phyloP scores from a whole-genome alignment of 495 filamentous ascomycete species.

The Penicillium angulare region DNA sequence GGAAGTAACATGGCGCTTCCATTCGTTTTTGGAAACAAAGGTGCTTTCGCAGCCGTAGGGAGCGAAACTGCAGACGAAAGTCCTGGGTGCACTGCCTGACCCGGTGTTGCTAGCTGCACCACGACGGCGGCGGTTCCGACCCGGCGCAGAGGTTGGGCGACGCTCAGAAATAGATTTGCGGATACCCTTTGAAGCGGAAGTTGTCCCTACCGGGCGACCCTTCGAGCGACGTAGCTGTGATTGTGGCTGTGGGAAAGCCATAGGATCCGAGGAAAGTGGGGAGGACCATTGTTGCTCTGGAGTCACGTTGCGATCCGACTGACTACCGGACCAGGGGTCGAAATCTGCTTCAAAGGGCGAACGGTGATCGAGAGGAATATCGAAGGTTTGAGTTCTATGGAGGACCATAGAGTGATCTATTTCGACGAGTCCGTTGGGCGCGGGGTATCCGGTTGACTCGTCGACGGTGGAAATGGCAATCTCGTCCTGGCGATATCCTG shows the following conservation, averaged over 20 bases:
- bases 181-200: background rate
- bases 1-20: conserved; percentile 85
- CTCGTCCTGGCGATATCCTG: conserved; percentile 22
- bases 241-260: background rate
- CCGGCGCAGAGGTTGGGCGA: conserved; percentile 7
- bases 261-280: conserved; percentile 1
- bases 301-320: conserved; percentile 17
- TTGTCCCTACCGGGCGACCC: background rate
- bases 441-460: conserved; percentile 15
- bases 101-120: conserved; percentile 8
- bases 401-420: conserved; percentile 12
- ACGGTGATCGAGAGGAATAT: conserved; percentile 5
- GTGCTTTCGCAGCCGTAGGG: conserved; percentile 81
- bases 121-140: conserved; percentile 9
- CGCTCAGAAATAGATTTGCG: conserved; percentile 6
- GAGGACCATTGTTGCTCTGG: conserved; percentile 16
- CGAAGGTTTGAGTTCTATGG: background rate
- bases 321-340: conserved; percentile 12
- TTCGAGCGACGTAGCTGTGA: conserved; percentile 1
- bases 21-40: conserved; percentile 93
- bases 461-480: conserved; percentile 1
- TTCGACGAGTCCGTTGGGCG: conserved; percentile 13
- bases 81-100: conserved; percentile 47
- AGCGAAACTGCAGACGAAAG: conserved; percentile 78
- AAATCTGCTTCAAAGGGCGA: conserved; percentile 17